Base-by-base conservation (phyloP, 352 stramenopile species). In the Phytophthora syringae region DNA sequence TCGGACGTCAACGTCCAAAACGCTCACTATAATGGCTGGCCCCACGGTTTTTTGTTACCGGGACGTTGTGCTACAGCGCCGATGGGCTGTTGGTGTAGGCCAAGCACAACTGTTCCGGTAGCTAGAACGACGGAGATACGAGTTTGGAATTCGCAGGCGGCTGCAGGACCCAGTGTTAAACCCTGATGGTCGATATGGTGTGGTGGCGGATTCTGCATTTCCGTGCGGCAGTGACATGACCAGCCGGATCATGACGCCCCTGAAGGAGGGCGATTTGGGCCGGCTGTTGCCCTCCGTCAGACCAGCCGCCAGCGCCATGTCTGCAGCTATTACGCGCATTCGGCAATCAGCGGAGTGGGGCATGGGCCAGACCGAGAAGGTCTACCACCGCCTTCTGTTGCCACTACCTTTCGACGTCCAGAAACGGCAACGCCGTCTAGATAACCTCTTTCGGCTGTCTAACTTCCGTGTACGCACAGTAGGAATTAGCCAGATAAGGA, bases 101-200 rank as follows among this genome's bases (percentile, higher is more conserved):
- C 1, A 52, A 59, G 24, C 51, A 68, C 44, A 62, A 62, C 13
- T 68, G 45, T 48, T 11, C 45, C 7, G 60, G 60, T 3, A 52
- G 30, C 28, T 68, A 51, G 52, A 68, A 68, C 27, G 60, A 68
- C 15, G 45, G 32, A 0, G 60, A 65, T 25, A 65, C 48, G 2
- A 40, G 20, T 13, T 22, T 56, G 6, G 37, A 55, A 1, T 52
- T 58, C 36, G 36, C 4, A 7, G 22, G 7, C 45, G 32, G 4
- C 36, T 65, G 1, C 16, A 32, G 6, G 47, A 65, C 24, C 21
- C 34, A 22, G 40, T 3, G 3, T 45, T 40, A 18, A 32, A 18
- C 12, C 47, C 39, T 1, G 42, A 51, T n/a, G 3, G 7, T 0
- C 11, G 45, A 7, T 45, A 52, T 37, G 57, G 57, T 2, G 36